Percentiles rank a stretch among this genome's conserved stretches.
phyloP scores from a whole-genome alignment of 2,329 filamentous ascomycete genomes.

The Aspergillus sp. region DNA sequence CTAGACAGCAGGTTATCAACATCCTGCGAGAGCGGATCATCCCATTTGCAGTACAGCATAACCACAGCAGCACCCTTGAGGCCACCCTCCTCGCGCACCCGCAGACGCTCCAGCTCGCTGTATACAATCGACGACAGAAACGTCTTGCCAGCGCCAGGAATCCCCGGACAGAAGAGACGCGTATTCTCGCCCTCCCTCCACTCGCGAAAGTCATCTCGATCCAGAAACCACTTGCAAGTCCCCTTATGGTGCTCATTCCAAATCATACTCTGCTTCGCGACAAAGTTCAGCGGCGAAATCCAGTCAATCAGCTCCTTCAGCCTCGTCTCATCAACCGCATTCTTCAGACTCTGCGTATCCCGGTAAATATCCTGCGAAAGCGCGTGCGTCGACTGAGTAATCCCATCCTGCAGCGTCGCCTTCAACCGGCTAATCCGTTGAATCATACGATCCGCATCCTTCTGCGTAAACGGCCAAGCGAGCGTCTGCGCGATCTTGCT shows the following conservation, averaged over 20 bases:
- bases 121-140: constrained; percentile 11
- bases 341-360: background rate
- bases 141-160: constrained; percentile 9
- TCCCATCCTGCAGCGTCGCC: background rate
- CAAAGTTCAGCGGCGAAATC: constrained; percentile 10
- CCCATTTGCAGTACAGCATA: constrained; percentile 20
- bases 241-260: constrained; percentile 11
- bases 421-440: constrained; percentile 1
- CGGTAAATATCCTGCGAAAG: constrained; percentile 6
- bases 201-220: background rate
- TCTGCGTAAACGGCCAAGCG: constrained; percentile 10
- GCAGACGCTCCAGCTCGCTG: constrained; percentile 5
- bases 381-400: constrained; percentile 5
- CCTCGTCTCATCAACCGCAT: background rate
- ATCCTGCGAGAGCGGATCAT: constrained; percentile 11
- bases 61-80: constrained; percentile 11
- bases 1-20: constrained; percentile 4
- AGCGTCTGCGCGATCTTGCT: constrained; percentile 3
- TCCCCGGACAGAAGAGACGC: constrained; percentile 3
- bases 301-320: constrained; percentile 10
- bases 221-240: constrained; percentile 10
- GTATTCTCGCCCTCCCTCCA: constrained; percentile 7
- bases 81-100: background rate
- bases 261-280: constrained; percentile 11
- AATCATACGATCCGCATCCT: constrained; percentile 5